These are phyloP conservation scores for Litchi chinensis DNA, from an alignment of 345 rosid species.

Conservation along the genomic window DNA sequence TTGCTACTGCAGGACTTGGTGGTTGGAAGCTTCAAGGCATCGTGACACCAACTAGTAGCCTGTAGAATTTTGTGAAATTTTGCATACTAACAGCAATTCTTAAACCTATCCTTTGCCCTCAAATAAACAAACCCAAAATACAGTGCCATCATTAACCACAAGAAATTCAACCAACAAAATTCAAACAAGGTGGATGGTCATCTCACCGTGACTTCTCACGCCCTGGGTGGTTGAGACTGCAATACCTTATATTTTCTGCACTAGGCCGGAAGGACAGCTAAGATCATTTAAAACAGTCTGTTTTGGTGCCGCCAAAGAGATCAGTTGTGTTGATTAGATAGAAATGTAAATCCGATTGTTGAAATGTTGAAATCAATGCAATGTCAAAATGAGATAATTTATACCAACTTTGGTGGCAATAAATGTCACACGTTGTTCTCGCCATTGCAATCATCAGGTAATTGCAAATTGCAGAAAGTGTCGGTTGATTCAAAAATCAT, in stretches of 20 bases:
- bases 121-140: neutral
- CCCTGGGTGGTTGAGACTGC: neutral
- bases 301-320: neutral
- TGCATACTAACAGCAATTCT: neutral
- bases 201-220: too few relatives aligned
- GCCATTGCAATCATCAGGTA: too few relatives aligned
- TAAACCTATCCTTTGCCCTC: neutral
- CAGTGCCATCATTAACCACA: neutral
- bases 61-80: slow-evolving; percentile 13
- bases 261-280: neutral
- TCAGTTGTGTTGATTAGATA: neutral
- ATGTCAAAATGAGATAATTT: neutral
- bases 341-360: neutral
- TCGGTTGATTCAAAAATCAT: too few relatives aligned
- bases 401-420: neutral
- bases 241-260: neutral
- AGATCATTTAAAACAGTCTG: neutral
- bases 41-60: slow-evolving; percentile 60
- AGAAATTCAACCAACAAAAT: neutral
- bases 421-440: neutral
- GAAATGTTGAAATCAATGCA: neutral
- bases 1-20: slow-evolving; percentile 76
- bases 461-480: too few relatives aligned
- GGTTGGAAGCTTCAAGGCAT: slow-evolving; percentile 94
- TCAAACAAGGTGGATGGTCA: neutral